Conservation (phyloP, 176 grass and related monocot species). For the Elaeis guineensis region DNA sequence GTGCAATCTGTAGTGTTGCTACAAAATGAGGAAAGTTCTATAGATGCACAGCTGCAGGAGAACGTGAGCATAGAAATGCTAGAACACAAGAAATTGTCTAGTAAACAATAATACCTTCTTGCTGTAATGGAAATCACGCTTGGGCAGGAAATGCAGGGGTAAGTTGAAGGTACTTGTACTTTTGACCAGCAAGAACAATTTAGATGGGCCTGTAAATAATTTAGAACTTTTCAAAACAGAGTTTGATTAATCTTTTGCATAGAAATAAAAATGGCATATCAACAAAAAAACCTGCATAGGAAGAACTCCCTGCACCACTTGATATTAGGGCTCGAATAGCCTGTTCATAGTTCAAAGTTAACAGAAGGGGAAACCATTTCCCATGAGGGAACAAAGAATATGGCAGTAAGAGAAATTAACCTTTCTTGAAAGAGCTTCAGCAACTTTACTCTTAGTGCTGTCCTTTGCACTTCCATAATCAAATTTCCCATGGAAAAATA, state of each 20-base stretch:
- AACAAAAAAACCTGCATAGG: constrained; percentile 41
- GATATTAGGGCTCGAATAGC: constrained; percentile 77
- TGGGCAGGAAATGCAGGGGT: constrained; percentile 75
- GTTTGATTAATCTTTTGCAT: too few species aligned
- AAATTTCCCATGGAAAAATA: constrained; percentile 56
- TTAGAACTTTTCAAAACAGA: too few species aligned
- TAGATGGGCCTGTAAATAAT: constrained; percentile 50
- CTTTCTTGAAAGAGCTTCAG: constrained; percentile 78
- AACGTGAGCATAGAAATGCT: not conserved
- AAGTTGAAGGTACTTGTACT: constrained; percentile 56
- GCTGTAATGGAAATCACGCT: constrained; percentile 79
- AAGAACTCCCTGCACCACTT: constrained; percentile 74
- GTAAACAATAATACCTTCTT: constrained; percentile 52
- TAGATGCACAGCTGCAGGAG: not conserved
- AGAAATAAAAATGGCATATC: too few species aligned
- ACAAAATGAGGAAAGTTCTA: not conserved
- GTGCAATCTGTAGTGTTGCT: constrained; percentile 30
- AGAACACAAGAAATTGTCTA: constrained; percentile 9
- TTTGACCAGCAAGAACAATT: constrained; percentile 78
- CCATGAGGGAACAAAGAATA: not conserved
- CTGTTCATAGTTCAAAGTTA: constrained; percentile 36
- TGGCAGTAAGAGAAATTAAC: constrained; percentile 28
- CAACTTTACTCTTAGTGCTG: constrained; percentile 48
- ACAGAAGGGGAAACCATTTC: not conserved
- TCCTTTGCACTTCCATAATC: constrained; percentile 41